These are phyloP conservation scores for Heracleum sosnowskyi DNA, from an alignment of 129 eudicot genomes.

Conservation along the genomic window DNA sequence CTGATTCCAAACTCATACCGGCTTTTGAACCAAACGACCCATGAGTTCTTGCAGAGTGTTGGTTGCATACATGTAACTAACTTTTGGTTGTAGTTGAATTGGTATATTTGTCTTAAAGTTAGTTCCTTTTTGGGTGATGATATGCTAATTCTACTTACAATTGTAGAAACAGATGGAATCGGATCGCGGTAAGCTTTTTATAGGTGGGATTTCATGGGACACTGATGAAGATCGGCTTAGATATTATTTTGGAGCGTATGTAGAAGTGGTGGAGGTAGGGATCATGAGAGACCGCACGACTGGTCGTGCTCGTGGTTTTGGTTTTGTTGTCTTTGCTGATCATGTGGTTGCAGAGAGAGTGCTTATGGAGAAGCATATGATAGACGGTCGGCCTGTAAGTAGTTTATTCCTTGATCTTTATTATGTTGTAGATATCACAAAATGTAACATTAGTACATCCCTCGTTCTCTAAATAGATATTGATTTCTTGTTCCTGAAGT, in stretches of 20 bases:
- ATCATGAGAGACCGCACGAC: constrained; percentile 84
- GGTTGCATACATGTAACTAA: neutral
- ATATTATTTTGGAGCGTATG: constrained; percentile 61
- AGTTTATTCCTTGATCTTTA: neutral
- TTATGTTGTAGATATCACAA: constrained; percentile 10
- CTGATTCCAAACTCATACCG: no score
- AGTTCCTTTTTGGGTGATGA: constrained; percentile 6
- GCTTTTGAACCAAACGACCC: no score
- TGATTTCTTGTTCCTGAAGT: neutral
- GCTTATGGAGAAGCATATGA: constrained; percentile 74
- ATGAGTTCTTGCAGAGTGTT: neutral
- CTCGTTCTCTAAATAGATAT: neutral
- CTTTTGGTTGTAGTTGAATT: constrained; percentile 15
- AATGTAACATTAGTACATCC: constrained; percentile 6
- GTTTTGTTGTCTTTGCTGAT: constrained; percentile 74
- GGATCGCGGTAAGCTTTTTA: constrained; percentile 71
- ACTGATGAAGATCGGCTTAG: constrained; percentile 73
- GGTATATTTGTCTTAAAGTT: constrained; percentile 14
- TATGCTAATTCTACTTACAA: constrained; percentile 26
- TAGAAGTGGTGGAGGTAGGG: constrained; percentile 69
- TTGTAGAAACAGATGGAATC: constrained; percentile 50
- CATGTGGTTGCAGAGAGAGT: constrained; percentile 73
- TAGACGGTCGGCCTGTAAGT: constrained; percentile 83
- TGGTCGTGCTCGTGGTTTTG: constrained; percentile 85
- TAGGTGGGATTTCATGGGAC: constrained; percentile 95